Evolutionary conservation across 2,329 filamentous ascomycete species (phyloP), one percentile per base, ranked within the genome.

Genomic region (Curvularia lunata): DNA sequence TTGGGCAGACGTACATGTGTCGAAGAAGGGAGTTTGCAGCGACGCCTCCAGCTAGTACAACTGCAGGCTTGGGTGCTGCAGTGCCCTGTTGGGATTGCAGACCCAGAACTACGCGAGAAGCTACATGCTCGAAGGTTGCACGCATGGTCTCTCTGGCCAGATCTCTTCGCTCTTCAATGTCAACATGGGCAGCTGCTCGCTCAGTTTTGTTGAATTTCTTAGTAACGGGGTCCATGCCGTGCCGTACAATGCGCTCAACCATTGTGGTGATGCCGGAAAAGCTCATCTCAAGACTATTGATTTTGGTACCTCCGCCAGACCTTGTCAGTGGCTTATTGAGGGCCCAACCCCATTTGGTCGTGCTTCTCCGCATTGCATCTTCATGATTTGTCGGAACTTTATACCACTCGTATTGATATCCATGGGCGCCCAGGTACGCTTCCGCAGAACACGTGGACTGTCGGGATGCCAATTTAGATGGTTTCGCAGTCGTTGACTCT

Each of bases 11-110:
- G 58, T 62, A 72, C 51, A 98, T 83, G 67, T 88, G 84, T 74
- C 88, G 85, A 41, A 99, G 81, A 74, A 90, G 97, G 49, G 78
- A 77, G 76, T 97, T 98, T 50, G 91, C 89, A 7, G 94, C 95
- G 6, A 99, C 95, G 23, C 95, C 95, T 28, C 95, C 95, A 38
- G 92, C 90, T 4, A 98, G 84, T 9, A 98, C 91, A 4, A 98
- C 79, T 0, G 88, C 88, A 19, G 64, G 58, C 40, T 55, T 42
- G 23, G 56, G 32, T 10, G 38, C 23, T 16, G 60, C 53, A 16
- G 30, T n/a, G 3, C 42, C 16, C 1, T 28, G 27, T 13, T 54
- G 51, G 10, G 73, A 69, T 46, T 84, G 76, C n/a, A 97, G 80
- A 0, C 86, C 89, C 42, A 95, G 80, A 13, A 94, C 75, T 2